Conservation (phyloP, 176 grass and related monocot genomes). For the Carex littledalei region DNA sequence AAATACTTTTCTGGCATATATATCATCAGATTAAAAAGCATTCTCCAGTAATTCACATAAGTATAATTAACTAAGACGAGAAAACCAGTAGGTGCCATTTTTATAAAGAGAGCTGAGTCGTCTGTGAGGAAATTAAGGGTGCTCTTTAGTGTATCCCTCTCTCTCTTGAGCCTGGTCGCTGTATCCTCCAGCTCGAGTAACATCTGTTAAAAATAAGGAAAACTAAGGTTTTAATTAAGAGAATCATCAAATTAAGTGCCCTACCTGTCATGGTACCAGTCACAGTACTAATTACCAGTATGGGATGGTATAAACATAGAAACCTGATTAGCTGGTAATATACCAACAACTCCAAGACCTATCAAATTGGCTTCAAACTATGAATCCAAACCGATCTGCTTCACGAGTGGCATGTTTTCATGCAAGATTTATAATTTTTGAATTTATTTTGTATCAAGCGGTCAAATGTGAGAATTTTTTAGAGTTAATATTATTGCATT, state of each 20-base stretch:
- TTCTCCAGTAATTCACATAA: not conserved
- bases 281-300: not conserved
- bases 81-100: not conserved
- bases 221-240: not conserved
- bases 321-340: not conserved
- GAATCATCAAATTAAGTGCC: too few relatives aligned
- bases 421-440: too few relatives aligned
- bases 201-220: not conserved
- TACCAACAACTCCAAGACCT: not conserved
- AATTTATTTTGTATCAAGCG: too few relatives aligned
- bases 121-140: constrained; percentile 96
- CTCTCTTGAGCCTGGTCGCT: constrained; percentile 54
- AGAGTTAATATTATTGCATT: too few relatives aligned
- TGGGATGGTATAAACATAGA: not conserved
- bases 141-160: constrained; percentile 83
- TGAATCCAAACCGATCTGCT: too few relatives aligned
- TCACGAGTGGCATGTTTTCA: too few relatives aligned
- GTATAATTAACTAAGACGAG: not conserved
- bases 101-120: constrained; percentile 44
- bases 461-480: too few relatives aligned
- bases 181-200: constrained; percentile 99
- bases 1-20: too few relatives aligned
- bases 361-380: too few relatives aligned
- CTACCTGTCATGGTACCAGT: too few relatives aligned
- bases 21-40: not conserved